A percentile compares a stretch with the other conserved stretches of the same genome.
Evolutionary conservation across 2,329 filamentous ascomycete genomes (phyloP).

Genomic region (Exserohilum turcica): DNA sequence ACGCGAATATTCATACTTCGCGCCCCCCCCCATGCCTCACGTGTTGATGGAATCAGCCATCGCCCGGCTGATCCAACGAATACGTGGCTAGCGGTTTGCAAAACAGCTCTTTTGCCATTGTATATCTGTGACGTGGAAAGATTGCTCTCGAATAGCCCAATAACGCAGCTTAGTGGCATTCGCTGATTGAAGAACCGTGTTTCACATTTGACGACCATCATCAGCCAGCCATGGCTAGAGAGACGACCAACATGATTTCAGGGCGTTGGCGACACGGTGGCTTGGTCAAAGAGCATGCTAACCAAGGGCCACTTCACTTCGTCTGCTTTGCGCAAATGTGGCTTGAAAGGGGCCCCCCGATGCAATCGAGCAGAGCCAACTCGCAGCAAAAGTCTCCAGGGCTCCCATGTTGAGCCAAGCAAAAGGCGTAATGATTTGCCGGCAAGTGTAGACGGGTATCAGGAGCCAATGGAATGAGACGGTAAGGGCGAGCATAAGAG

Average conservation of each 20-base stretch:
- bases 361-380: not conserved
- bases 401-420: not conserved
- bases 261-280: not conserved
- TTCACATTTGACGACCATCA: too few relatives aligned
- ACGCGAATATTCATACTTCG: slow-evolving; percentile 1
- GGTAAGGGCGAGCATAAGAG: not conserved
- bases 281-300: not conserved
- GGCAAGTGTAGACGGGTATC: not conserved
- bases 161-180: too few relatives aligned
- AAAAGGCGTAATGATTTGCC: not conserved
- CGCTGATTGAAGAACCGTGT: not conserved
- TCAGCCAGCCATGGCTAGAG: not conserved
- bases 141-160: not conserved
- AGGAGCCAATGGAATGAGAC: not conserved
- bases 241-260: not conserved
- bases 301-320: not conserved
- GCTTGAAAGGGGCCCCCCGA: not conserved
- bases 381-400: not conserved
- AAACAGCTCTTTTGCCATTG: not conserved
- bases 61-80: not conserved
- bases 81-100: not conserved
- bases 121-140: not conserved
- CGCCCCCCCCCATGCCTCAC: not conserved
- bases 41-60: not conserved
- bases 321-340: not conserved